phyloP scores from a whole-genome alignment of 2,329 filamentous ascomycete genomes.

The Xylaria digitata region DNA sequence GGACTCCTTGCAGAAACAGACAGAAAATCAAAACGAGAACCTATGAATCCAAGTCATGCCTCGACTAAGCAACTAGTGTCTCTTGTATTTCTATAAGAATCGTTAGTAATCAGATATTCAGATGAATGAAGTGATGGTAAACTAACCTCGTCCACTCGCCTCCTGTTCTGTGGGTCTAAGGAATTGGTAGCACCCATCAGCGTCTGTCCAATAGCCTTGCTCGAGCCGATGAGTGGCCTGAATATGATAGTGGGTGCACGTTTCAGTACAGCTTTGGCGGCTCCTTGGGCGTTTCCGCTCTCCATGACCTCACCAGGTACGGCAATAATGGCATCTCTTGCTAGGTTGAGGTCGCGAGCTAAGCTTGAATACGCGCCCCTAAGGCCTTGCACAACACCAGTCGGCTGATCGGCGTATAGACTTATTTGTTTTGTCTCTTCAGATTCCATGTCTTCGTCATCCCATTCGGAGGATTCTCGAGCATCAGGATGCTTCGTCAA shows the following conservation, averaged over 20 bases:
- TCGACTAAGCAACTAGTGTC: slow-evolving; percentile 31
- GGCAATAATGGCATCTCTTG: slow-evolving; percentile 91
- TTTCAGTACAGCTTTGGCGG: slow-evolving; percentile 79
- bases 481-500: slow-evolving; percentile 62
- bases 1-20: slow-evolving; percentile 36
- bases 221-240: slow-evolving; percentile 88
- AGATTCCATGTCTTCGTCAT: slow-evolving; percentile 71
- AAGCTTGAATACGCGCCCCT: slow-evolving; percentile 84
- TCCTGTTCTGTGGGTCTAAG: slow-evolving; percentile 83
- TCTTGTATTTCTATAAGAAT: slow-evolving; percentile 42
- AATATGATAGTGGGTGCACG: slow-evolving; percentile 94
- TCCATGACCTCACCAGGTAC: slow-evolving; percentile 93
- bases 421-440: slow-evolving; percentile 84
- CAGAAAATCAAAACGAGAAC: slow-evolving; percentile 24
- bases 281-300: slow-evolving; percentile 81
- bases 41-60: slow-evolving; percentile 24
- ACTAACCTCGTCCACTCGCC: slow-evolving; percentile 90
- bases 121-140: neutral
- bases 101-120: slow-evolving; percentile 10
- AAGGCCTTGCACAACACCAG: slow-evolving; percentile 87
- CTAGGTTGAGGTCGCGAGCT: slow-evolving; percentile 85
- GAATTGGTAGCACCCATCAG: slow-evolving; percentile 92
- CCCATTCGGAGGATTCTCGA: slow-evolving; percentile 57
- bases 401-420: slow-evolving; percentile 92
- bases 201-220: slow-evolving; percentile 88